Base-by-base conservation (phyloP, 2,329 filamentous ascomycete species). In the Talaromyces sp. region DNA sequence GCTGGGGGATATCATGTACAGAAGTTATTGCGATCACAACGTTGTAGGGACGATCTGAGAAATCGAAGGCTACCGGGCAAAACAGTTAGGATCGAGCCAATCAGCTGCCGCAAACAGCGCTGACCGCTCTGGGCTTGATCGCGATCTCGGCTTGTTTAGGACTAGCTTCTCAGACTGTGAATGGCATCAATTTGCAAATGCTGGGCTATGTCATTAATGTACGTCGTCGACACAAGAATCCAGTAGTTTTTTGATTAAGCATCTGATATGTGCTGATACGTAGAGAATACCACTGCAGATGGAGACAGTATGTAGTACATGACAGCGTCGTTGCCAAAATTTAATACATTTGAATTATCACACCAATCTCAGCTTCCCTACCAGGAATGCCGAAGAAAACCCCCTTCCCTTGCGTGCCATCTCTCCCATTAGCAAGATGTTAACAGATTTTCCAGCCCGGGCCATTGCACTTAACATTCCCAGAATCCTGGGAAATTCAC, bases 21-120 rank as follows among this genome's bases (percentile, higher is more conserved):
- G 54, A 58, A 59, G 39, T 63, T 59, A 39, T 45, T 35, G 59
- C 50, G 64, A 65, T 65, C 63, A 65, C 52, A 47, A 27, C 19
- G 41, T 45, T 62, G 60, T 60, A 54, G 49, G 63, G 49, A 39
- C 50, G 63, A 65, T 65, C 63, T 62, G 41, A 39, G 31, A 65
- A 62, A 47, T 58, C n/a, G 52, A 24, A 9, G 11, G 11, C 22
- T 11, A 22, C 13, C 24, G 14, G 49, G 50, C 59, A 62, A 49
- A 54, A 43, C 54, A 24, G 27, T 61, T 19, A 52, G 31, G 59
- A 65, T 62, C 64, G 64, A 24, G 64, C 64, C 64, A 65, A 59
- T 62, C 45, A n/a, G 2, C 6, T 4, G 33, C 39, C 8, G 37
- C 11, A 6, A 3, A 33, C 5, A 1, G 3, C 2, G 41, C 43